Base-by-base conservation (phyloP, 805 yeast genomes). In the Blastobotrys americana region DNA sequence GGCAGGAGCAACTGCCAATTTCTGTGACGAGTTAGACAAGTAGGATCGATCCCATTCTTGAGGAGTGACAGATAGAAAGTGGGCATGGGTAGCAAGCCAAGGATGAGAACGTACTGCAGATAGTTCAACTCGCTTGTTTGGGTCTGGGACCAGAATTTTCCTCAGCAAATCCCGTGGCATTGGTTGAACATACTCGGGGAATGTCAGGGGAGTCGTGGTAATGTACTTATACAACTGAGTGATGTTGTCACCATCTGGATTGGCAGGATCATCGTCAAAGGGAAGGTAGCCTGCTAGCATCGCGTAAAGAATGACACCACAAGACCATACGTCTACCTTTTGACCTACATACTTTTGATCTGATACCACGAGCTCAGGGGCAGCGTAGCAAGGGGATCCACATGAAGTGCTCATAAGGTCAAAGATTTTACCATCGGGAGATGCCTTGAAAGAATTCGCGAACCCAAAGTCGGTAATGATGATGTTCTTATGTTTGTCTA, bases 351-450 rank as follows among this genome's bases (percentile, higher is more conserved):
- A 93, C 13, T 95, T 88, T 43, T 80, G 76, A 51, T 80, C 85
- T 9, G 90, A 82, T 23, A 88, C 82, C 2, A 93, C 98, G 46
- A 93, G 68, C 61, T 93, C 98, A 0, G 98, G 98, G 1, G 98
- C 98, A 0, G 98, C 98, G 64, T 90, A 90, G 63, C 98, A 90
- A 1, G 98, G 98, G 2, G 96, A 86, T 1, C 98, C 98, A 64
- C 98, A 90, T 31, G 89, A 78, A 1, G 97, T 90, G 60, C 80
- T 81, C 97, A 90, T 93, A 37, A 86, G 68, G 61, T 87, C 96
- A 52, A 65, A 39, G 67, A 48, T 39, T 15, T 36, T 21, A 19
- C 55, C 56, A 45, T 51, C 51, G 13, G 55, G 48, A 37, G 47
- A 52, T 16, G 54, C 52, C 39, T 58, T 51, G 66, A 81, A 93